Evolutionary conservation across 2,329 filamentous ascomycete genomes (phyloP), one percentile per base, ranked within the genome.

Genomic region (Dryadomyces sulphureus): DNA sequence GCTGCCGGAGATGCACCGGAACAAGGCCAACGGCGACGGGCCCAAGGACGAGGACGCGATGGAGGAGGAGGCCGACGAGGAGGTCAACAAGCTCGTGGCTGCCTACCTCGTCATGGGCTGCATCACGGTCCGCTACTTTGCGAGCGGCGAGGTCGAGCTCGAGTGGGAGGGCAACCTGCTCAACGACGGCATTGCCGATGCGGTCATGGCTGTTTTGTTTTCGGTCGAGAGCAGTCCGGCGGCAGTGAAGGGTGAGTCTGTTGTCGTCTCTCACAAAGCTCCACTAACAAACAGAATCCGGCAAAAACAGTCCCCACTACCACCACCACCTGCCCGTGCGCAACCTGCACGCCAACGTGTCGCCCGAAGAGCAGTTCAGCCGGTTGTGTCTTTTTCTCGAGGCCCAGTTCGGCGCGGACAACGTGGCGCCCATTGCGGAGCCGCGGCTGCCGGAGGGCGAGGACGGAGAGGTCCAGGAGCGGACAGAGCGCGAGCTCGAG

Each of bases 141-240:
- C 70, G 50, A 81, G 78, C 53, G 84, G 89, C 47, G 81, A 92
- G 58, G 76, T 95, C 6, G 88, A 93, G 60, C 70, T 96, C 3
- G 88, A 94, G 63, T 98, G 92, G 92, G 90, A 96, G 61, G 92
- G 89, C 48, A 98, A 96, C 60, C 84, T 94, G 67, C 81, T 95
- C 57, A 98, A 96, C 61, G 92, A 98, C 58, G 86, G 88, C 50
- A 93, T 98, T 57, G 92, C 92, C n/a, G 92, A 98, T 63, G 88
- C 92, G 16, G 84, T 96, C 46, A 86, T 96, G 72, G 88, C 88
- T 1, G 87, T 95, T 3, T 72, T 98, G 11, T 79, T 94, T 55
- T 89, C 84, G 0, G 85, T 94, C 20, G 92, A 98, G 64, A 93
- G 83, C 62, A 94, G 85, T 45, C 92, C 90, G 5, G 92, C 92